These are phyloP conservation scores for Boletus sp. DNA, from an alignment of 768 basidiomycete genomes.

Conservation along the genomic window DNA sequence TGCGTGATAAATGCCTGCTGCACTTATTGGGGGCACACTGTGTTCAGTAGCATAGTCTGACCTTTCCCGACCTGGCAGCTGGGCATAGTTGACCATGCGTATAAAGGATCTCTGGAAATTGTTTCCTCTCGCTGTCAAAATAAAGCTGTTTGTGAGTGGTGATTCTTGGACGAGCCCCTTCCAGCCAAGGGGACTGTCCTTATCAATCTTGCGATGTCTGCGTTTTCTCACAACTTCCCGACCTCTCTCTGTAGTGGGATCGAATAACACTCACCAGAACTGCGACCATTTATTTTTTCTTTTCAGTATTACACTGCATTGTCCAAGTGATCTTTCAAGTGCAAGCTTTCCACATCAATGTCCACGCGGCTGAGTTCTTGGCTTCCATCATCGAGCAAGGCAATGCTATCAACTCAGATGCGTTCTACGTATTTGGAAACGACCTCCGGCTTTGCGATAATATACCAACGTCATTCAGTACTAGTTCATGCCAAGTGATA, in stretches of 20 bases:
- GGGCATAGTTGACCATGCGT: slow-evolving; percentile 34
- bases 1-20: not conserved
- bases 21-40: not conserved
- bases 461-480: slow-evolving; percentile 40
- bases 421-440: slow-evolving; percentile 44
- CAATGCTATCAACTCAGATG: slow-evolving; percentile 43
- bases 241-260: slow-evolving; percentile 49
- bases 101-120: slow-evolving; percentile 38
- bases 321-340: slow-evolving; percentile 70
- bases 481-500: slow-evolving; percentile 48
- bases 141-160: slow-evolving; percentile 49
- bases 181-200: not conserved
- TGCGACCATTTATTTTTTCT: slow-evolving; percentile 63
- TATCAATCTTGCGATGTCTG: not conserved
- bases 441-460: slow-evolving; percentile 57
- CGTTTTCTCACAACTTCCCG: not conserved
- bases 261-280: slow-evolving; percentile 67
- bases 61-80: not conserved
- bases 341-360: slow-evolving; percentile 64
- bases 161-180: not conserved
- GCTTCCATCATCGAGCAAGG: slow-evolving; percentile 49
- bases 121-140: slow-evolving; percentile 38
- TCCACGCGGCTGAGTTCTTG: slow-evolving; percentile 53
- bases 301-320: slow-evolving; percentile 64
- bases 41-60: not conserved